Evolutionary conservation across 768 basidiomycete genomes (phyloP).

Genomic region (Kwoniella mangroviensis): DNA sequence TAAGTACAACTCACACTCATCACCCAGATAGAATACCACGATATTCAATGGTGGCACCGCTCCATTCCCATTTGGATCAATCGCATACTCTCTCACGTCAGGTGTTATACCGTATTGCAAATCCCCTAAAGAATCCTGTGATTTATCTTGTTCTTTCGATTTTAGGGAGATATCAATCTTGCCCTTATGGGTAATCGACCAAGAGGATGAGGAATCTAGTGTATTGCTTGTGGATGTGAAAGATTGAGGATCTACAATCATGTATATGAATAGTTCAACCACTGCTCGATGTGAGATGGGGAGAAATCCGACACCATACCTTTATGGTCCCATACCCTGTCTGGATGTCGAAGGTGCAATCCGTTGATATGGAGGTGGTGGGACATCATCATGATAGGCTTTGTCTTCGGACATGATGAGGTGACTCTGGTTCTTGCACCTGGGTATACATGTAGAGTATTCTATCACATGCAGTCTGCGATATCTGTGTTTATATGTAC

Average conservation of each 20-base stretch:
- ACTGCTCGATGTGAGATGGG: neutral
- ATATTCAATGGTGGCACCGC: constrained; percentile 60
- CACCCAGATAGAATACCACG: constrained; percentile 70
- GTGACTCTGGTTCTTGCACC: no score
- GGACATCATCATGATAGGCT: neutral
- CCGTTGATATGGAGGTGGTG: constrained; percentile 4
- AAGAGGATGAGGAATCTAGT: neutral
- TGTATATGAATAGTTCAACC: no score
- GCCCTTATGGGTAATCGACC: neutral
- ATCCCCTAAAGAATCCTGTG: neutral
- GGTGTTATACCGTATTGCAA: neutral
- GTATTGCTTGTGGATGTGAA: neutral
- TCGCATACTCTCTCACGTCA: constrained; percentile 5
- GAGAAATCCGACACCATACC: no score
- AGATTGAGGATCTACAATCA: neutral
- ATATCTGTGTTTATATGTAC: no score
- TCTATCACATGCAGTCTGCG: no score
- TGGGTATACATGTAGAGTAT: no score
- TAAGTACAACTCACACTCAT: constrained; percentile 61
- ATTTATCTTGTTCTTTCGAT: neutral
- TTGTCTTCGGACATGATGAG: neutral
- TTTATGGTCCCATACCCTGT: no score
- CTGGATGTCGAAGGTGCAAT: neutral
- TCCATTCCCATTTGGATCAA: neutral
- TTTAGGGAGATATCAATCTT: constrained; percentile 9